Percentiles rank a stretch among this genome's conserved stretches.
Evolutionary conservation across 371 early-diverging fungal genomes (phyloP).

Genomic region (Rhizomucor pusillus): DNA sequence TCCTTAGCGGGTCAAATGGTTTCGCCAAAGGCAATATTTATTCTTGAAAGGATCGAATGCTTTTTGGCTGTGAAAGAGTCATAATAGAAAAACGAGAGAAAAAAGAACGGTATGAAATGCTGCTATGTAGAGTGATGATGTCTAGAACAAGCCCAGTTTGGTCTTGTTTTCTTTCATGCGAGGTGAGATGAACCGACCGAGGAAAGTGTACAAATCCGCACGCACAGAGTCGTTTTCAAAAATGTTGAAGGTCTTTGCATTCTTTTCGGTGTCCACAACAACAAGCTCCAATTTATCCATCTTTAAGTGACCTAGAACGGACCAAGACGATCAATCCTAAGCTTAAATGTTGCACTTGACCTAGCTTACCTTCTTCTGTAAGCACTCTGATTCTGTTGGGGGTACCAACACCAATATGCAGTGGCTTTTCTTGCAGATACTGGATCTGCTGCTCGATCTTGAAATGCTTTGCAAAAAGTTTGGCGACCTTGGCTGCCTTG

Average conservation of each 20-base stretch:
- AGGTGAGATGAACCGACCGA: conserved; percentile 29
- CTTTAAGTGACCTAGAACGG: conserved; percentile 49
- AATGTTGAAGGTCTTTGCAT: conserved; percentile 75
- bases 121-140: not conserved
- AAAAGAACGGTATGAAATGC: no score
- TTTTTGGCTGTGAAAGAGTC: no score
- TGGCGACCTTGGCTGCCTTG: conserved; percentile 62
- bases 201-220: conserved; percentile 59
- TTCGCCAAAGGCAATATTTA: no score
- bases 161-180: conserved; percentile 34
- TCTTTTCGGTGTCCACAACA: conserved; percentile 70
- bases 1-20: no score
- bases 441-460: conserved; percentile 74
- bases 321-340: no score
- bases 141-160: conserved; percentile 41
- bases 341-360: not conserved
- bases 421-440: conserved; percentile 52
- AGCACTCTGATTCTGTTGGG: conserved; percentile 77
- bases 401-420: conserved; percentile 81
- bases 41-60: no score
- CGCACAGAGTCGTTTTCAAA: conserved; percentile 76
- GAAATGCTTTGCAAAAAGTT: conserved; percentile 85
- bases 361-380: conserved; percentile 48
- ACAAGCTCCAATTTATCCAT: conserved; percentile 66
- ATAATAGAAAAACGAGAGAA: no score